Evolutionary conservation across 352 stramenopile species (phyloP).

Genomic region (Phytophthora europaea): DNA sequence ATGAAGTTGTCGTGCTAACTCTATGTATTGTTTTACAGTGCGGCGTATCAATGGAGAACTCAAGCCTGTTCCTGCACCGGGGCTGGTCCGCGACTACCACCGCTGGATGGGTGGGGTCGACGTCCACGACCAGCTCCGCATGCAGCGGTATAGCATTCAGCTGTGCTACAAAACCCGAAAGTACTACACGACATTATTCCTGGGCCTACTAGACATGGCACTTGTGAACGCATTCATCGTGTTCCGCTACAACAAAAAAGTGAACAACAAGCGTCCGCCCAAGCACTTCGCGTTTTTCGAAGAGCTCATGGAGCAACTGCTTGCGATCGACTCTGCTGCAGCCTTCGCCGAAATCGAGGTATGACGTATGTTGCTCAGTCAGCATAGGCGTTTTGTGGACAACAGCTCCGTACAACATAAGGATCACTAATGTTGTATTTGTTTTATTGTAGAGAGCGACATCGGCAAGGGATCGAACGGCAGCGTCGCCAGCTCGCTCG

Average conservation of each 20-base stretch:
- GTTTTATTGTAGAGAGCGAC: too few relatives aligned
- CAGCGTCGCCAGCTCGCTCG: neutral
- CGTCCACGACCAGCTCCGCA: constrained; percentile 1
- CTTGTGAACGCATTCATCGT: constrained; percentile 20
- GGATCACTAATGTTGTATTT: too few relatives aligned
- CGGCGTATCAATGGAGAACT: constrained; percentile 4
- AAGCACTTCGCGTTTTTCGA: constrained; percentile 21
- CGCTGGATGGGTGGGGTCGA: constrained; percentile 12
- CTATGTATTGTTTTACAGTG: neutral
- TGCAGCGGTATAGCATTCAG: neutral
- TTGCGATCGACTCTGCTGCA: neutral
- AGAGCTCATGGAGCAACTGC: neutral
- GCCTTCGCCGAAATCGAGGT: neutral
- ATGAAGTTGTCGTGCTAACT: too few relatives aligned
- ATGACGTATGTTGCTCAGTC: neutral
- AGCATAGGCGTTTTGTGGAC: neutral
- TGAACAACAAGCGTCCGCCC: constrained; percentile 7
- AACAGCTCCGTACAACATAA: too few relatives aligned
- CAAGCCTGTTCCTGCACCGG: neutral
- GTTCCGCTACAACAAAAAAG: constrained; percentile 5
- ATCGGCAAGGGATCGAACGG: neutral
- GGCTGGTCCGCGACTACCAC: constrained; percentile 15
- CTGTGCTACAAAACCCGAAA: constrained; percentile 10
- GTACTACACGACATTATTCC: constrained; percentile 20
- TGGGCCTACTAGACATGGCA: constrained; percentile 13